phyloP scores from a whole-genome alignment of 2,329 filamentous ascomycete genomes.

The Paradendryphiella salina region DNA sequence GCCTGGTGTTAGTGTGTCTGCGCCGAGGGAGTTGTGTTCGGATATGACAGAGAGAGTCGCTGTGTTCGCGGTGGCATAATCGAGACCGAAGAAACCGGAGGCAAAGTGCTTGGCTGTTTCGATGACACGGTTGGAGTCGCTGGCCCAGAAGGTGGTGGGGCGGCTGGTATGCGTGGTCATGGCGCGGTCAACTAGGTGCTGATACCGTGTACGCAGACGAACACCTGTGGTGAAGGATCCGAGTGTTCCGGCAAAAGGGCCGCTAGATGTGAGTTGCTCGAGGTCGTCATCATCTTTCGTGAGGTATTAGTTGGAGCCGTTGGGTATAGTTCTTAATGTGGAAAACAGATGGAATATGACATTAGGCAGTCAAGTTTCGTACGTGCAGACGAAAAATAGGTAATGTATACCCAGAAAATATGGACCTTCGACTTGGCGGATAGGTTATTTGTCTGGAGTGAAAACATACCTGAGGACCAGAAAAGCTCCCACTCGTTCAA shows the following conservation, averaged over 20 bases:
- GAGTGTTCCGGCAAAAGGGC: conserved; percentile 60
- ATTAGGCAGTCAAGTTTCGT: no score
- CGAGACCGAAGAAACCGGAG: conserved; percentile 58
- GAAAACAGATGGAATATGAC: conserved; percentile 6
- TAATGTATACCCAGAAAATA: no score
- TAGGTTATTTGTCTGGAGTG: no score
- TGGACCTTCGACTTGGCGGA: no score
- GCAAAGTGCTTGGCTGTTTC: conserved; percentile 61
- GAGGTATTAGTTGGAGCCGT: neutral
- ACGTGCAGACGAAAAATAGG: no score
- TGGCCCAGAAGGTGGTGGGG: conserved; percentile 56
- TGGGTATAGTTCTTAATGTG: no score
- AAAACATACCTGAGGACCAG: conserved; percentile 46
- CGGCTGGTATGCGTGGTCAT: conserved; percentile 11
- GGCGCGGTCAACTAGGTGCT: conserved; percentile 48
- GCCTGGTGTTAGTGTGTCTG: conserved; percentile 61
- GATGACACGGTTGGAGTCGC: conserved; percentile 58
- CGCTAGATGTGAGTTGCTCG: conserved; percentile 59
- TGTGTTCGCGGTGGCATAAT: conserved; percentile 49
- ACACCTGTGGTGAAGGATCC: conserved; percentile 59
- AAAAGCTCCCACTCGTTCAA: conserved; percentile 61
- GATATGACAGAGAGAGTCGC: conserved; percentile 55
- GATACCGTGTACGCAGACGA: conserved; percentile 58
- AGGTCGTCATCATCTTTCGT: conserved; percentile 48
- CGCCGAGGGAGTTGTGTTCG: conserved; percentile 55